A percentile compares a stretch with the other conserved stretches of the same genome.
Evolutionary conservation across 202 grass and related monocot genomes (phyloP).

Genomic region (Miscanthus sacchariflorus): DNA sequence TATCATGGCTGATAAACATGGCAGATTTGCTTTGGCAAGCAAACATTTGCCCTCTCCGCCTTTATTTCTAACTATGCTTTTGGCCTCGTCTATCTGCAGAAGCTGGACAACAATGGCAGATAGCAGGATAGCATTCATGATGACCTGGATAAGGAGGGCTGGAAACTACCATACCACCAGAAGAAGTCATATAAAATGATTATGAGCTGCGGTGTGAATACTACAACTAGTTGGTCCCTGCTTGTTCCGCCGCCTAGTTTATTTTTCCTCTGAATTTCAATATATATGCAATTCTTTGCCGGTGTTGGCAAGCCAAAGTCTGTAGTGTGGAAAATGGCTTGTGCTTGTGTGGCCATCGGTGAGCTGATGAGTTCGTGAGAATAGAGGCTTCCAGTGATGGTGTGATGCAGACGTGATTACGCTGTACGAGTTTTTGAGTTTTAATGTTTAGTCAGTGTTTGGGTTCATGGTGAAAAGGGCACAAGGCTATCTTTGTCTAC

Average conservation of each 20-base stretch:
- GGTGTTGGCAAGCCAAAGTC: constrained; percentile 14
- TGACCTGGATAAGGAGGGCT: not conserved
- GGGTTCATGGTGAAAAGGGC: not conserved
- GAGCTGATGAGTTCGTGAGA: constrained; percentile 7
- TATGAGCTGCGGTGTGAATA: constrained; percentile 22
- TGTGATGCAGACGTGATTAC: not conserved
- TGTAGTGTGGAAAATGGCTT: constrained; percentile 12
- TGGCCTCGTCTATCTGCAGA: constrained; percentile 24
- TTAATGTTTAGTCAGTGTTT: not conserved
- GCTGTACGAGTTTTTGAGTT: not conserved
- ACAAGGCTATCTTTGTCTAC: not conserved
- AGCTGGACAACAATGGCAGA: not conserved
- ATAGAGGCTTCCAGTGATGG: not conserved
- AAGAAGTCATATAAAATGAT: not conserved
- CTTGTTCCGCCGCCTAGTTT: constrained; percentile 25
- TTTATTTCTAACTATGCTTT: constrained; percentile 31
- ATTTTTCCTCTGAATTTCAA: constrained; percentile 16
- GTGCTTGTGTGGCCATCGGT: constrained; percentile 26
- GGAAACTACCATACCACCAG: not conserved
- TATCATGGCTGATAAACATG: too few relatives aligned
- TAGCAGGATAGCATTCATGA: not conserved
- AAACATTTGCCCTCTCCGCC: not conserved
- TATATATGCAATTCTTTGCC: constrained; percentile 37
- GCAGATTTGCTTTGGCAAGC: not conserved
- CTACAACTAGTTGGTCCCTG: not conserved